Conservation (phyloP, 441 rosid species). For the Jatropha multifida region DNA sequence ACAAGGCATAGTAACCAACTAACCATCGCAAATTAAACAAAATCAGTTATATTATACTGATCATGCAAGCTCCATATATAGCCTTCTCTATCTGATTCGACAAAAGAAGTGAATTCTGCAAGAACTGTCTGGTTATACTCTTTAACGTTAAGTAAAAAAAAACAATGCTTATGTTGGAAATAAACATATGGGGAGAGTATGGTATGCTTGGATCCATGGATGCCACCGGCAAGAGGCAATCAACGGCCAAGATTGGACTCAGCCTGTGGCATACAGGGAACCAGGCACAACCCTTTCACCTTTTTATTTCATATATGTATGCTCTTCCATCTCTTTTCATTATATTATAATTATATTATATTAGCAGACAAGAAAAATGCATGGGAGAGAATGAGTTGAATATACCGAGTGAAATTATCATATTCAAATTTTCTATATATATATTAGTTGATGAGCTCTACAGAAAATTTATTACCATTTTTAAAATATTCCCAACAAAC, state of each 20-base stretch:
- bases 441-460: not conserved
- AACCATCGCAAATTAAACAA: too few species aligned
- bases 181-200: not conserved
- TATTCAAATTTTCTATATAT: not conserved
- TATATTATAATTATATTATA: not conserved
- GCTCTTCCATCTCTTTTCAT: not conserved
- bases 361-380: not conserved
- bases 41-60: too few species aligned
- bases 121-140: too few species aligned
- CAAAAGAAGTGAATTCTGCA: too few species aligned
- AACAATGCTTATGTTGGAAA: not conserved
- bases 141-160: too few species aligned
- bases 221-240: conserved; percentile 49
- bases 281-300: conserved; percentile 52
- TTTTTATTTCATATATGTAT: not conserved
- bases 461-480: conserved; percentile 10
- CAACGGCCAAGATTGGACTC: conserved; percentile 27
- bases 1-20: too few species aligned
- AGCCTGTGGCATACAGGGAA: conserved; percentile 72
- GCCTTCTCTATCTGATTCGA: too few species aligned
- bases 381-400: not conserved
- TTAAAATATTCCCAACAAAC: not conserved
- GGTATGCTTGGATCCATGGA: conserved; percentile 64
- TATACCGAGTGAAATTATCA: not conserved
- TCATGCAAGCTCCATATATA: too few species aligned